A percentile compares a stretch with the other conserved stretches of the same genome.
Conservation (phyloP, 2,329 filamentous ascomycete genomes). For the Pseudocercospora musae region DNA sequence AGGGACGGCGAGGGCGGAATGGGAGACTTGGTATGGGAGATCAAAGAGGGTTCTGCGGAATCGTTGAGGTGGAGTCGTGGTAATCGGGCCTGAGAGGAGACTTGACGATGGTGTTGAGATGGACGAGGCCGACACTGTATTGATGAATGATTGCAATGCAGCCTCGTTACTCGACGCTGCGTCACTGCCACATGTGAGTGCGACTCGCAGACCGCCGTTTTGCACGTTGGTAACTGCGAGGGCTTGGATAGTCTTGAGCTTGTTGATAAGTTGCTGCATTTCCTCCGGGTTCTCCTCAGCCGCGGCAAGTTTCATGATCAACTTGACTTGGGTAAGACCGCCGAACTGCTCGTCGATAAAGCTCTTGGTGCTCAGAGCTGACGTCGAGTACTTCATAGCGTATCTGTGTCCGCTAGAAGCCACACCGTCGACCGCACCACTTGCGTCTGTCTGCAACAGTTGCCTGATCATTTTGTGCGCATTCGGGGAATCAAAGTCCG, state of each 20-base stretch:
- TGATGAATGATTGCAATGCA: conserved; percentile 68
- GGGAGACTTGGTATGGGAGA: conserved; percentile 95
- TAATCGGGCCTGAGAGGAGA: conserved; percentile 14
- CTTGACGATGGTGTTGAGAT: conserved; percentile 1
- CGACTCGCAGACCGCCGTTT: conserved; percentile 66
- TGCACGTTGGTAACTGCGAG: conserved; percentile 64
- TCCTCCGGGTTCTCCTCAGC: conserved; percentile 71
- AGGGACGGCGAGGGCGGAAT: conserved; percentile 76
- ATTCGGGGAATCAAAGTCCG: conserved; percentile 80
- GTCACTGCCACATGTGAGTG: conserved; percentile 80
- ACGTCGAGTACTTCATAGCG: conserved; percentile 78
- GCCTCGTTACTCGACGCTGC: conserved; percentile 67
- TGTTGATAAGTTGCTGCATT: conserved; percentile 54
- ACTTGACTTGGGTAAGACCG: conserved; percentile 85
- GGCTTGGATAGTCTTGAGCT: conserved; percentile 80
- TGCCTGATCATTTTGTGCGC: conserved; percentile 81
- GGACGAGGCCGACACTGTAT: conserved; percentile 32
- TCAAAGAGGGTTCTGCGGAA: conserved; percentile 77
- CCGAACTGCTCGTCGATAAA: conserved; percentile 78
- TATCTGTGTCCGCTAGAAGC: conserved; percentile 86
- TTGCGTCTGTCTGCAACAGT: conserved; percentile 79
- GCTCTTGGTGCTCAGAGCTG: conserved; percentile 69
- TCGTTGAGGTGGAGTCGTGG: conserved; percentile 25
- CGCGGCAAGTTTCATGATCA: conserved; percentile 74
- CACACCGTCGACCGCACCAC: conserved; percentile 86